Evolutionary conservation across 805 yeast genomes (phyloP).

Genomic region (Debaryomyces castellii): DNA sequence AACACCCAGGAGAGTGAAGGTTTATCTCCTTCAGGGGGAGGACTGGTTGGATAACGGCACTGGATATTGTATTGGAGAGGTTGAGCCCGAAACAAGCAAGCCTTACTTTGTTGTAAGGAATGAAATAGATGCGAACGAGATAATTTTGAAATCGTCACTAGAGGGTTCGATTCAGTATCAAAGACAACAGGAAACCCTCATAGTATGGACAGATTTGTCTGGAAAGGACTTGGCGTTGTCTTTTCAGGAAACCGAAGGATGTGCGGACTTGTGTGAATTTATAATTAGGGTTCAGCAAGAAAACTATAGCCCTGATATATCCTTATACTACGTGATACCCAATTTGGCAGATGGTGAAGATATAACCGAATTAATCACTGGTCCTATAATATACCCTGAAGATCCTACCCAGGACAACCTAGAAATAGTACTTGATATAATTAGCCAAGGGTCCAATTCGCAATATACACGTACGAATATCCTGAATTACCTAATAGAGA

Average conservation of each 20-base stretch:
- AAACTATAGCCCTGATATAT: conserved; percentile 57
- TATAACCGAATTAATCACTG: conserved; percentile 73
- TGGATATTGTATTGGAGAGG: conserved; percentile 80
- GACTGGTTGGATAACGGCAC: conserved; percentile 93
- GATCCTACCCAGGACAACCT: conserved; percentile 54
- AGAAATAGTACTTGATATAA: conserved; percentile 49
- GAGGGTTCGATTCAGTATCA: conserved; percentile 82
- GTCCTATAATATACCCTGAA: conserved; percentile 71
- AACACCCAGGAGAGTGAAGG: conserved; percentile 78
- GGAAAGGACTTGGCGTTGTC: conserved; percentile 80
- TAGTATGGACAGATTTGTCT: conserved; percentile 88
- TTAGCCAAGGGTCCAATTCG: conserved; percentile 62
- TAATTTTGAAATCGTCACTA: conserved; percentile 63
- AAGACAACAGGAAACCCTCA: conserved; percentile 89
- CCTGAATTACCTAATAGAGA: conserved; percentile 52
- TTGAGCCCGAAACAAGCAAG: conserved; percentile 30
- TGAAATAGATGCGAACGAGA: conserved; percentile 60
- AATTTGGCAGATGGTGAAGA: conserved; percentile 40
- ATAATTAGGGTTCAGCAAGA: conserved; percentile 65
- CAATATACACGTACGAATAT: conserved; percentile 63
- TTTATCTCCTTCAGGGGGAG: conserved; percentile 77
- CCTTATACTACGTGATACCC: conserved; percentile 65
- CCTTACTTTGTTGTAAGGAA: conserved; percentile 73
- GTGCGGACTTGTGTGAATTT: conserved; percentile 80
- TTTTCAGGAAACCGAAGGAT: conserved; percentile 90